These are phyloP conservation scores for Gamarada debralockiae DNA, from an alignment of 495 filamentous ascomycete genomes.

Conservation along the genomic window DNA sequence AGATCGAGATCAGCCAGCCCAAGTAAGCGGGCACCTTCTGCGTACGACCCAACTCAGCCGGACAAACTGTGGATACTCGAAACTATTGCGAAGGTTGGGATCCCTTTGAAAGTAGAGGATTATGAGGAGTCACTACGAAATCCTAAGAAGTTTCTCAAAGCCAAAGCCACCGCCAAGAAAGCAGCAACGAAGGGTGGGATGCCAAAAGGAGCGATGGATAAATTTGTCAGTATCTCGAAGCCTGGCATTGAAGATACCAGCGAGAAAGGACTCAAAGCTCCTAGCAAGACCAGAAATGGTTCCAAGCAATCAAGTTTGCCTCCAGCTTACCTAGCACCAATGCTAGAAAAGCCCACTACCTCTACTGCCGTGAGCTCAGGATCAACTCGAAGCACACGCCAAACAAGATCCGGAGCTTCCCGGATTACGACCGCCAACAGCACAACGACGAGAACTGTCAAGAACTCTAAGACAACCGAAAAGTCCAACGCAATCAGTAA, in stretches of 20 bases:
- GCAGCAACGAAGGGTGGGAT: conserved; percentile 18
- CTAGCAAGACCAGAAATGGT: neutral
- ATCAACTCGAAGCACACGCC: neutral
- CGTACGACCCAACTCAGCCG: conserved; percentile 59
- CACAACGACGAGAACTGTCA: no score
- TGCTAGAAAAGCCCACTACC: neutral
- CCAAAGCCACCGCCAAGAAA: conserved; percentile 20
- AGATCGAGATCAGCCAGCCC: conserved; percentile 29
- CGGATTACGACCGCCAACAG: no score
- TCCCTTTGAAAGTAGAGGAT: conserved; percentile 67
- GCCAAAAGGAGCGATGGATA: conserved; percentile 20
- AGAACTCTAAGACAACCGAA: neutral
- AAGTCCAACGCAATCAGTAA: conserved; percentile 1
- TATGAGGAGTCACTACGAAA: conserved; percentile 66
- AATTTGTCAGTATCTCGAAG: conserved; percentile 19
- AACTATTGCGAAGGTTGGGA: conserved; percentile 61
- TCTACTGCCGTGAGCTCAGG: neutral
- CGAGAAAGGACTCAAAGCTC: neutral
- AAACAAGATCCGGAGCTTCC: neutral
- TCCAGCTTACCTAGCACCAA: conserved; percentile 13
- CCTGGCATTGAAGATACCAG: neutral
- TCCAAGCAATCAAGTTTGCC: conserved; percentile 7
- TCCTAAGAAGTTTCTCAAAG: conserved; percentile 36
- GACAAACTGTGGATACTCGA: conserved; percentile 78
- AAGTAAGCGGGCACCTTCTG: conserved; percentile 56